Conservation (phyloP, 139 green algal species). For the Picochlorum sp. region DNA sequence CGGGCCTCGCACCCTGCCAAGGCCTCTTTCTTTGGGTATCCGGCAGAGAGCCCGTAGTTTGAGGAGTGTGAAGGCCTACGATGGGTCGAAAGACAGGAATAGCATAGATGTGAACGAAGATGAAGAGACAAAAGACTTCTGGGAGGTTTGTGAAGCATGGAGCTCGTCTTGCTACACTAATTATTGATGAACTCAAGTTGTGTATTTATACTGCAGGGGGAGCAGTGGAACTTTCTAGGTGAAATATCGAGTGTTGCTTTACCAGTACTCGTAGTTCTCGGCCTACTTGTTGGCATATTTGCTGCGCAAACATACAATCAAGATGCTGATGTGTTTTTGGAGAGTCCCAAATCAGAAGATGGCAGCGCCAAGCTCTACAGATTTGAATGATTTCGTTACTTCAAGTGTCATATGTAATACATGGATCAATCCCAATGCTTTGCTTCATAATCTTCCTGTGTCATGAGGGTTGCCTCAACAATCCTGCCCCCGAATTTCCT, state of each 20-base stretch:
- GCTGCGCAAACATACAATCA: conserved; percentile 14
- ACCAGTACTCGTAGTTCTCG: conserved; percentile 1
- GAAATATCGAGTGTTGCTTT: conserved; percentile 1
- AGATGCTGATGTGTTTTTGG: conserved; percentile 10
- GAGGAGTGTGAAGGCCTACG: too few species aligned
- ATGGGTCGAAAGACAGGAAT: too few species aligned
- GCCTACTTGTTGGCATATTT: conserved; percentile 2
- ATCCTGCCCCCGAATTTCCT: conserved; percentile 73
- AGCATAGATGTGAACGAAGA: background rate
- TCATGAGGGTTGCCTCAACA: conserved; percentile 64
- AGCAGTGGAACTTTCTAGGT: conserved; percentile 10
- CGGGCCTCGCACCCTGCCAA: too few species aligned
- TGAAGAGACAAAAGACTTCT: conserved; percentile 12
- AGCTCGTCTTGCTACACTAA: background rate
- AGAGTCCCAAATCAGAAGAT: conserved; percentile 11
- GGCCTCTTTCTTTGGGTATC: too few species aligned
- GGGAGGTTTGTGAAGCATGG: conserved; percentile 6
- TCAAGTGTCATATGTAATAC: background rate
- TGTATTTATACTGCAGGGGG: conserved; percentile 8
- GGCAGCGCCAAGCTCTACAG: background rate
- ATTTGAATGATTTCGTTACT: background rate
- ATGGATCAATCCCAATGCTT: conserved; percentile 24
- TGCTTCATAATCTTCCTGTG: conserved; percentile 48
- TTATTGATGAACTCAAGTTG: background rate
- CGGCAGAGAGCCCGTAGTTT: too few species aligned